A percentile compares a stretch with the other conserved stretches of the same genome.
Conservation (phyloP, 352 stramenopile species). For the Pythium scleroteichum region DNA sequence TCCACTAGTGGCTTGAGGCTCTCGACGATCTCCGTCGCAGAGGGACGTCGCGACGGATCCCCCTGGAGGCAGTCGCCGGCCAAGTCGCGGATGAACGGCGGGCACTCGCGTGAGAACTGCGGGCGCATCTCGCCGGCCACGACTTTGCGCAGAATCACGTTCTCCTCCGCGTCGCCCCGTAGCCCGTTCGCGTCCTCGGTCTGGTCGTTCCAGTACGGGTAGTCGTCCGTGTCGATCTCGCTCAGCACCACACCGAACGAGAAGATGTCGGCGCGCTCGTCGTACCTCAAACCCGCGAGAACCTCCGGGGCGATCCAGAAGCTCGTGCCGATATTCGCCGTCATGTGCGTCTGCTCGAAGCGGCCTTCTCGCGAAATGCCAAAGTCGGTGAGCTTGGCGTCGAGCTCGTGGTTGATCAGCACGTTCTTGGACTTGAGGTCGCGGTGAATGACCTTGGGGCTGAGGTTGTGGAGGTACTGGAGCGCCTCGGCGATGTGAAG, state of each 20-base stretch:
- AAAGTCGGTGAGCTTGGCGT: conserved; percentile 34
- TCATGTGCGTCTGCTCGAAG: conserved; percentile 16
- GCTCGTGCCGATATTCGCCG: conserved; percentile 14
- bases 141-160: conserved; percentile 8
- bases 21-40: conserved; percentile 5
- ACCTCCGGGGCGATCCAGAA: conserved; percentile 28
- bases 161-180: neutral
- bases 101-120: conserved; percentile 9
- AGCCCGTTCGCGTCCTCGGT: neutral
- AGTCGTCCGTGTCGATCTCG: conserved; percentile 23
- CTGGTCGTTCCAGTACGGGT: conserved; percentile 17
- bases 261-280: conserved; percentile 21
- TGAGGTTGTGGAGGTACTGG: conserved; percentile 61
- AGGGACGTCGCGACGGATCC: conserved; percentile 5
- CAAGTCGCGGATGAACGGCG: conserved; percentile 4
- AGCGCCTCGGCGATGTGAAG: conserved; percentile 55
- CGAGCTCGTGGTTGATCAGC: conserved; percentile 8
- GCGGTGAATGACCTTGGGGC: conserved; percentile 40
- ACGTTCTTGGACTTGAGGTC: conserved; percentile 38
- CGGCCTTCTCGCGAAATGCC: conserved; percentile 12
- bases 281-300: conserved; percentile 11
- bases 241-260: conserved; percentile 21
- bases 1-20: neutral
- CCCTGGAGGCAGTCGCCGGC: conserved; percentile 4
- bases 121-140: conserved; percentile 8